Conservation (phyloP, 345 rosid genomes). For the Eucalyptus erythrocorys region DNA sequence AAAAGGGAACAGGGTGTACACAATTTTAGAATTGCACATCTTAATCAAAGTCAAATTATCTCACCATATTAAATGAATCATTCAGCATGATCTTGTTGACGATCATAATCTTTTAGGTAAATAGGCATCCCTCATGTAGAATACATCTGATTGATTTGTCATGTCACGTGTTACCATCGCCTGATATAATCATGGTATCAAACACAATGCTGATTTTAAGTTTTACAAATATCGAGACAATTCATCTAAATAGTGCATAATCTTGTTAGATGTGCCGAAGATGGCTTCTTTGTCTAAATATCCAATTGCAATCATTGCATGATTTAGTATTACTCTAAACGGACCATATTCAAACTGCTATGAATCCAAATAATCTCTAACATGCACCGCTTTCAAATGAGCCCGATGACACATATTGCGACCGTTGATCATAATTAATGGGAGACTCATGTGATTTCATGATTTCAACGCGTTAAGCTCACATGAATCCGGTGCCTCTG, state of each 20-base stretch:
- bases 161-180: neutral
- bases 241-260: neutral
- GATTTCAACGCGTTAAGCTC: neutral
- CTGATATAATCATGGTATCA: neutral
- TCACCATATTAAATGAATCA: neutral
- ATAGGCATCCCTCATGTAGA: neutral
- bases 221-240: neutral
- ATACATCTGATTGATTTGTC: neutral
- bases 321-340: neutral
- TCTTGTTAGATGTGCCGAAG: neutral
- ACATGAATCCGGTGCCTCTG: neutral
- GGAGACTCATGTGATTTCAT: neutral
- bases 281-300: neutral
- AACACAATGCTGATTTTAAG: neutral
- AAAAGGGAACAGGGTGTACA: neutral
- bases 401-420: neutral
- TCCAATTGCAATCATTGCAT: neutral
- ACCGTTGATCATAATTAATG: neutral
- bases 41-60: neutral
- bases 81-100: neutral
- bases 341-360: neutral
- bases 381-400: neutral
- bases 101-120: neutral
- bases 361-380: neutral
- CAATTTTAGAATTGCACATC: neutral